Evolutionary conservation across 169 alveolate genomes (phyloP).

Genomic region (Theileria annulata): DNA sequence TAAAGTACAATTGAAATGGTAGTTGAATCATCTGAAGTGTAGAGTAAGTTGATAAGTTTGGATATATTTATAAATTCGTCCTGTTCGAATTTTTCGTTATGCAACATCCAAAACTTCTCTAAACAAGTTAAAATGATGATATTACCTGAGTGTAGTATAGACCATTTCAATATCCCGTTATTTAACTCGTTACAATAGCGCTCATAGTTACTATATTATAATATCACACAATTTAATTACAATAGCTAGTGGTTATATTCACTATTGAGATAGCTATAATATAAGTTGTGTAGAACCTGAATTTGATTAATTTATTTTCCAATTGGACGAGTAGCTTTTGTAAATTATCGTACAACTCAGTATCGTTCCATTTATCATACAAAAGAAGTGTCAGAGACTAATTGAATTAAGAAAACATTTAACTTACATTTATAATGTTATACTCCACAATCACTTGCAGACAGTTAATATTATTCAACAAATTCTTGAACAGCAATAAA

Average conservation of each 20-base stretch:
- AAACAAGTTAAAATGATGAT: background rate
- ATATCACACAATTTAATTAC: conserved; percentile 4
- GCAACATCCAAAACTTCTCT: conserved; percentile 82
- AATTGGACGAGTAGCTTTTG: conserved; percentile 74
- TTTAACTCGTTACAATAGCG: conserved; percentile 78
- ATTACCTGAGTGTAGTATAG: conserved; percentile 73
- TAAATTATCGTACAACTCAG: conserved; percentile 80
- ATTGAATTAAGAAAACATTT: conserved; percentile 23
- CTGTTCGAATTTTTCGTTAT: conserved; percentile 77
- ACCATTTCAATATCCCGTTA: conserved; percentile 79
- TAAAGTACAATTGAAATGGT: conserved; percentile 86
- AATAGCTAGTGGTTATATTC: background rate
- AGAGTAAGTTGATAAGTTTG: conserved; percentile 75
- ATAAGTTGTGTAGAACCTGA: too few species aligned
- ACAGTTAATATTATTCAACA: conserved; percentile 67
- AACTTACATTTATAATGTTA: conserved; percentile 68
- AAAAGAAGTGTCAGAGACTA: conserved; percentile 74
- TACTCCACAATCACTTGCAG: conserved; percentile 76
- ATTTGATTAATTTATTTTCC: conserved; percentile 74
- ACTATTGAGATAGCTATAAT: too few species aligned
- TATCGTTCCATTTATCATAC: conserved; percentile 85
- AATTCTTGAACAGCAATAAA: conserved; percentile 67
- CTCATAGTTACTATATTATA: conserved; percentile 78
- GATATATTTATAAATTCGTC: conserved; percentile 81
- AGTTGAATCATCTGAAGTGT: conserved; percentile 75